phyloP scores from a whole-genome alignment of 2,329 filamentous ascomycete species.

The Escovopsis sp. region DNA sequence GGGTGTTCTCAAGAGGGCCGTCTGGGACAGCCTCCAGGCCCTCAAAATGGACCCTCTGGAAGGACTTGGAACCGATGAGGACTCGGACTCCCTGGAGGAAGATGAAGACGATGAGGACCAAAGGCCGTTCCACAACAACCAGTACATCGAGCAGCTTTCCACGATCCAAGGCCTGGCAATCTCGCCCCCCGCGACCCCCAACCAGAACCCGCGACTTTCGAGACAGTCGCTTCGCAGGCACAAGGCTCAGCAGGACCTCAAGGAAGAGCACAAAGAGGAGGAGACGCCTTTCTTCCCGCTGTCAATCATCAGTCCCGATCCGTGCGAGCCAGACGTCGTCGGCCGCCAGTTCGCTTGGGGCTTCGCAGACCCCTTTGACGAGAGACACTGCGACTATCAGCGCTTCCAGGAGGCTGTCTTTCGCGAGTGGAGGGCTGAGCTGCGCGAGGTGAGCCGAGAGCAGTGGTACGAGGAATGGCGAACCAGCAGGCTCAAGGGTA shows the following conservation, averaged over 20 bases:
- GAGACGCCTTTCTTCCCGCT: conserved; percentile 65
- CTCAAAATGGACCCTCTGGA: conserved; percentile 80
- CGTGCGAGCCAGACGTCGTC: conserved; percentile 65
- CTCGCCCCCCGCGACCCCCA: conserved; percentile 20
- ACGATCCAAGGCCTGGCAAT: conserved; percentile 21
- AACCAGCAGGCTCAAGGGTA: conserved; percentile 50
- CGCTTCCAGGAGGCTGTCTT: conserved; percentile 87
- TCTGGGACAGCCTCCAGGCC: conserved; percentile 77
- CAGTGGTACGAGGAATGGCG: conserved; percentile 96
- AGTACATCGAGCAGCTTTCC: conserved; percentile 22
- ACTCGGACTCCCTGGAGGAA: conserved; percentile 48
- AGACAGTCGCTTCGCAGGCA: conserved; percentile 29
- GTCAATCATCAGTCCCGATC: conserved; percentile 86
- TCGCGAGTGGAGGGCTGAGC: conserved; percentile 78
- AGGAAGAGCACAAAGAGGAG: conserved; percentile 25
- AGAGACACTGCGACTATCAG: conserved; percentile 85
- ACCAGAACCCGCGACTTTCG: conserved; percentile 31
- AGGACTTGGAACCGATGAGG: conserved; percentile 67
- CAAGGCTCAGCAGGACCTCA: conserved; percentile 26
- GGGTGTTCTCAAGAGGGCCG: conserved; percentile 76
- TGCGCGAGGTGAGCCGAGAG: conserved; percentile 80
- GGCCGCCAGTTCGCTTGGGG: conserved; percentile 94
- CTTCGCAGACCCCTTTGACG: conserved; percentile 84
- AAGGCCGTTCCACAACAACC: conserved; percentile 14
- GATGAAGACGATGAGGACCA: conserved; percentile 25